Base-by-base conservation (phyloP, 441 rosid genomes). In the Pelargonium exstipulatum region DNA sequence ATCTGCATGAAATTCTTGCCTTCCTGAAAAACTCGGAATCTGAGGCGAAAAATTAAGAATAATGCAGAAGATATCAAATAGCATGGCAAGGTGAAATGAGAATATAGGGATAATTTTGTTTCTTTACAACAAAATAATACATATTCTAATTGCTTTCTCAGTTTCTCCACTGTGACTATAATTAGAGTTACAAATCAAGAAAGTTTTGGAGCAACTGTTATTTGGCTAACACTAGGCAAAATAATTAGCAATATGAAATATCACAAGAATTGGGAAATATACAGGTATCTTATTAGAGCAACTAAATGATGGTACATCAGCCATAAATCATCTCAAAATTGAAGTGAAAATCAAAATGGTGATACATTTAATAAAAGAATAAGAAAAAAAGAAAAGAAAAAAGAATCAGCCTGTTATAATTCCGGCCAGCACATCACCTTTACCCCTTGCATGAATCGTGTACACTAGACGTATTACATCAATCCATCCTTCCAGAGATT, bases 401-500 rank as follows among this genome's bases (percentile, higher is more conserved):
- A 29, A 29, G 35, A 66, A 64, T 87, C 79, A 92, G 73, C 83
- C 85, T 42, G 98, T 88, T 70, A 92, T 82, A 13, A 95, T 89
- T 75, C 96, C 96, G 10, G 96, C 99, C 48, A 95, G 82, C 71
- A 92, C 90, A 75, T 90, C 96, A 53, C 87, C 85, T 83, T 90
- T 95, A 61, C 98, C 98, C 65, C 92, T 82, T 37, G 96, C 97
- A 73, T 86, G 86, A 43, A 92, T 89, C 53, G 97, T 92, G 82
- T 90, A 90, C 40, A 90, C 93, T 75, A 92, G 72, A 67, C 97
- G 96, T 58, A 90, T 86, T 10, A 97, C 99, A 69, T 95, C 99
- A 0, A 92, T 86, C 97, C 99, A 95, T 76, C 98, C 99, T 74
- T 90, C 97, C 22, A 92, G 83, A 26, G 87, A 82, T 82, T 92